A percentile compares a stretch with the other conserved stretches of the same genome.
These are phyloP conservation scores for Anthostomella pinea DNA, from an alignment of 2,329 filamentous ascomycete species.

Conservation along the genomic window DNA sequence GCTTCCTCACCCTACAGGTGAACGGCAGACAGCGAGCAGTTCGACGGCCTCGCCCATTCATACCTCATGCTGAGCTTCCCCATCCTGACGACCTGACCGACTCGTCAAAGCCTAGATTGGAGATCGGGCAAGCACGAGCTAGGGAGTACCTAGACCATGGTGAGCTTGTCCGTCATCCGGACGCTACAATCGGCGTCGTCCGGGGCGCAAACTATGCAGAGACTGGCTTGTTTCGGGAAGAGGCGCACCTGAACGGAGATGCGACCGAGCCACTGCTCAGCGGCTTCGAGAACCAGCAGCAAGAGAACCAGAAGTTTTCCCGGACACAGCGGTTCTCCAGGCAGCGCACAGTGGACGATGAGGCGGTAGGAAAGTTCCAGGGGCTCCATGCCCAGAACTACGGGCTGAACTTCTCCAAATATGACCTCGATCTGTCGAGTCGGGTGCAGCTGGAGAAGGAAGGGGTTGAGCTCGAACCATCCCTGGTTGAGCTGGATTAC, in stretches of 20 bases:
- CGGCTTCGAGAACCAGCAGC: conserved; percentile 43
- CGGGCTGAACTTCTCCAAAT: conserved; percentile 13
- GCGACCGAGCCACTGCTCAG: conserved; percentile 43
- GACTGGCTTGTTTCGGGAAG: conserved; percentile 44
- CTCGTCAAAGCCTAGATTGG: conserved; percentile 18
- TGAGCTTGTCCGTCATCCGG: conserved; percentile 41
- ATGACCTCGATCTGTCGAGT: conserved; percentile 14
- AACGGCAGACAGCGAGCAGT: conserved; percentile 32
- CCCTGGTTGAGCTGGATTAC: conserved; percentile 21
- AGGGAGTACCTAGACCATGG: conserved; percentile 36
- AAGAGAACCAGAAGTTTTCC: conserved; percentile 31
- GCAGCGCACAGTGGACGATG: conserved; percentile 1
- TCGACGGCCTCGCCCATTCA: conserved; percentile 46
- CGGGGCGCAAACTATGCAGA: conserved; percentile 52
- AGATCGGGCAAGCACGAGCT: conserved; percentile 27
- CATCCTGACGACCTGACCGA: conserved; percentile 32
- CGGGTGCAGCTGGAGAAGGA: conserved; percentile 18
- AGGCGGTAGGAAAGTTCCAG: conserved; percentile 12
- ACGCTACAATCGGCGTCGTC: conserved; percentile 52
- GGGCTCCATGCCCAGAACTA: conserved; percentile 9
- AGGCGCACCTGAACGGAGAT: conserved; percentile 48
- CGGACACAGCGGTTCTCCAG: conserved; percentile 1
- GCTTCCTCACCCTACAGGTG: conserved; percentile 36
- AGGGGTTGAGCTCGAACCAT: conserved; percentile 19
- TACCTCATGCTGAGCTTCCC: conserved; percentile 49